Evolutionary conservation across 2,329 filamentous ascomycete genomes (phyloP), one percentile per base, ranked within the genome.

Genomic region (Dactylellina haptotyla): DNA sequence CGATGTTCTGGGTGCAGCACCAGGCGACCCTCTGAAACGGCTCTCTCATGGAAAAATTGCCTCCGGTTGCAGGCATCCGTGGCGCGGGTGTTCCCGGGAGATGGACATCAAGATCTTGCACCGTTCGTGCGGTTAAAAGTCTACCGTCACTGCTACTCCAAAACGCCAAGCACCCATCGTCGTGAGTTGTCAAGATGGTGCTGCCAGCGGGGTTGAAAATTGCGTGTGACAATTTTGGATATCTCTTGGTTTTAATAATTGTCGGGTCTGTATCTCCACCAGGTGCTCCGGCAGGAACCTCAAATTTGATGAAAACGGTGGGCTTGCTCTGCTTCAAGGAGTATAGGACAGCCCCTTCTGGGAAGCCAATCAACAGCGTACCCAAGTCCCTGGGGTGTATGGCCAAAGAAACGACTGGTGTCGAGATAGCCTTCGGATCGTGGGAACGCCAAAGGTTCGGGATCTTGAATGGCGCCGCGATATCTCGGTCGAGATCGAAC

Each of bases 151-250:
- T 96, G 0, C 90, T 84, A 80, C 99, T 95, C 93, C 94, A 99
- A 77, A 98, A 90, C 0, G 96, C 94, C 50, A 99, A 83, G 77
- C 92, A 97, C 32, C 90, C 90, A 79, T 99, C 95, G 64, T 97
- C 93, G 79, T 97, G 91, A 0, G 89, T 91, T 0, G 92, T 96
- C 76, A 95, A 80, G 37, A 97, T 83, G 78, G 97, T 97, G 0
- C 92, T 96, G 0, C 93, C 95, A 0, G 92, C 96, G 0, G 95
- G 95, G 82, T 99, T 95, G 93, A 94, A 99, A 14, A 94, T 81
- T 0, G 92, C 93, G 77, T 96, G 91, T 0, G 89, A 92, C 74
- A 98, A 82, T 67, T 86, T 87, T 12, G 94, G 95, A 77, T 85
- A 87, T 56, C 93, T 87, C 70, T 86, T 80, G 12, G 85, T 85